Evolutionary conservation across 148 eudicot genomes (phyloP).

Genomic region (Pouteria glomerata): DNA sequence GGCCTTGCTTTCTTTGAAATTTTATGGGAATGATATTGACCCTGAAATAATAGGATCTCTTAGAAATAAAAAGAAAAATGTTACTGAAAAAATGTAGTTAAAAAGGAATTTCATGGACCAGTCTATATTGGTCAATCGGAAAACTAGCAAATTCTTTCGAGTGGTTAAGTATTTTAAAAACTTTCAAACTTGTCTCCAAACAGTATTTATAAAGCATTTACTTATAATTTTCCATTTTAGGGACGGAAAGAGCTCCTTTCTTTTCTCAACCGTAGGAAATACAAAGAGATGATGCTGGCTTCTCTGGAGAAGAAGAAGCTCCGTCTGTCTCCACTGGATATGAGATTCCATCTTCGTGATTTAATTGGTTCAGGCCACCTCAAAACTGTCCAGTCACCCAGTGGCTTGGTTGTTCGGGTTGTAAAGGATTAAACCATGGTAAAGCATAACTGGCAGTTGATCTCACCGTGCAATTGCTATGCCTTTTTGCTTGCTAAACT

Average conservation of each 20-base stretch:
- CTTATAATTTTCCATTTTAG: constrained; percentile 23
- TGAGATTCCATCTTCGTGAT: constrained; percentile 94
- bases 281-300: constrained; percentile 93
- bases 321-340: constrained; percentile 69
- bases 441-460: neutral
- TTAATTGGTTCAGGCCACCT: constrained; percentile 87
- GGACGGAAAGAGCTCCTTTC: constrained; percentile 92
- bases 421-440: constrained; percentile 56
- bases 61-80: neutral
- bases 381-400: constrained; percentile 69
- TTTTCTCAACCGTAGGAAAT: constrained; percentile 71
- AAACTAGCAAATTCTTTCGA: neutral
- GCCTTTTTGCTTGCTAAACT: neutral
- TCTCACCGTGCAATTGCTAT: neutral
- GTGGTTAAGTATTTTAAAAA: neutral
- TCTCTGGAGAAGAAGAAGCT: constrained; percentile 77
- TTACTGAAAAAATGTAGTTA: neutral
- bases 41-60: too few species aligned
- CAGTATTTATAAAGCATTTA: neutral
- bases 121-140: neutral
- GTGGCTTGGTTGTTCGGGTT: constrained; percentile 71
- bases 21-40: too few species aligned
- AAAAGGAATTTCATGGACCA: neutral
- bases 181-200: neutral
- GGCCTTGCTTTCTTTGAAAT: neutral